phyloP scores from a whole-genome alignment of 352 stramenopile genomes.

The Globisporangium megalacanthum region DNA sequence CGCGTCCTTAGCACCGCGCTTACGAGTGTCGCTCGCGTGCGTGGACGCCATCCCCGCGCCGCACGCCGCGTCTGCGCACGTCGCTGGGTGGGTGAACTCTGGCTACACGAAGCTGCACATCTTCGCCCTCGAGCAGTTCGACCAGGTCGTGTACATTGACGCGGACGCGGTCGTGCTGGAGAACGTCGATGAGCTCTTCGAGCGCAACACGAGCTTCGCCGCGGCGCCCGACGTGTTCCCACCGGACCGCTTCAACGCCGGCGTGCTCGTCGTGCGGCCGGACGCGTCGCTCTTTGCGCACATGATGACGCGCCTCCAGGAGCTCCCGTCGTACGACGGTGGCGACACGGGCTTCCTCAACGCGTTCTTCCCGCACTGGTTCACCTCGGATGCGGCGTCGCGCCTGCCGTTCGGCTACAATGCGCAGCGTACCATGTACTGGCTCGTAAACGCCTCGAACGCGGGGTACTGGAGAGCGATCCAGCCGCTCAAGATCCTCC shows the following conservation, averaged over 20 bases:
- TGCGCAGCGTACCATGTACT: conserved; percentile 77
- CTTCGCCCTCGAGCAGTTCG: conserved; percentile 64
- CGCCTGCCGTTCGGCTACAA: conserved; percentile 80
- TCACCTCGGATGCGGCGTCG: conserved; percentile 28
- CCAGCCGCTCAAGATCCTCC: conserved; percentile 33
- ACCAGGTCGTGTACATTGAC: conserved; percentile 86
- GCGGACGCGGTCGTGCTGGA: conserved; percentile 72
- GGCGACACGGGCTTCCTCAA: conserved; percentile 86
- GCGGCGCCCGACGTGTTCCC: conserved; percentile 81
- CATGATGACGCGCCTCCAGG: conserved; percentile 36
- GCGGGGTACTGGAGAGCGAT: conserved; percentile 71
- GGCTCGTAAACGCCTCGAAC: conserved; percentile 62
- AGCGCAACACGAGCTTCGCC: conserved; percentile 58
- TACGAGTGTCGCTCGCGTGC: conserved; percentile 13
- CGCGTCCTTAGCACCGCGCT: conserved; percentile 1
- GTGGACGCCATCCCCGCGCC: conserved; percentile 27
- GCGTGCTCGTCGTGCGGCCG: conserved; percentile 67
- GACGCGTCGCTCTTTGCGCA: conserved; percentile 37
- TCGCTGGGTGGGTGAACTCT: conserved; percentile 36
- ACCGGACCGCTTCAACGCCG: conserved; percentile 83
- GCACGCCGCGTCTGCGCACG: conserved; percentile 13
- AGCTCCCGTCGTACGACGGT: conserved; percentile 63
- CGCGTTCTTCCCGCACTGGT: conserved; percentile 77
- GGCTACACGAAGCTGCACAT: conserved; percentile 39
- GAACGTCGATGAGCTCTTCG: conserved; percentile 53